Percentiles rank a stretch among this genome's conserved stretches.
Evolutionary conservation across 2,329 filamentous ascomycete species (phyloP).

Genomic region (Microsporum audouinii): DNA sequence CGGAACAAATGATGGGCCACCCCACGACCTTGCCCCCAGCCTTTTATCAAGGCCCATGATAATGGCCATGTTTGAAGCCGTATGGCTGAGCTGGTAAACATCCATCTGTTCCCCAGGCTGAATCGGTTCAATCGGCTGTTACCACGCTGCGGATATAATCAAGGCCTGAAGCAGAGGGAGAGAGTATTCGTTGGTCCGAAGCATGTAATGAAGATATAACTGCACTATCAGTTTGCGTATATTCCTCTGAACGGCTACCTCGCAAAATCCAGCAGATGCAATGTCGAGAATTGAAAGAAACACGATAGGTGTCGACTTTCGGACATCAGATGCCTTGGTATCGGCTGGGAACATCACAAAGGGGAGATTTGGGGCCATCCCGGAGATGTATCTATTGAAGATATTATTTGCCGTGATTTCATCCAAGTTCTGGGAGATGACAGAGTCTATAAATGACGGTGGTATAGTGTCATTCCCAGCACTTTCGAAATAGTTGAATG

Average conservation of each 20-base stretch:
- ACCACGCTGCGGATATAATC: slow-evolving; percentile 2
- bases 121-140: not conserved
- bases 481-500: not conserved
- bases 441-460: not conserved
- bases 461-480: not conserved
- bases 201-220: slow-evolving; percentile 2
- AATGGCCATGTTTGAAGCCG: slow-evolving; percentile 4
- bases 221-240: slow-evolving; percentile 1
- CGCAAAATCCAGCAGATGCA: not conserved
- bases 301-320: not conserved
- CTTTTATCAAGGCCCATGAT: slow-evolving; percentile 1
- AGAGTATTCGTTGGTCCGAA: not conserved
- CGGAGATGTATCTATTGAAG: not conserved
- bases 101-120: slow-evolving; percentile 3
- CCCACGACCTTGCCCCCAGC: not conserved
- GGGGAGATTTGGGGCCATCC: not conserved
- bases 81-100: slow-evolving; percentile 2
- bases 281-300: not conserved
- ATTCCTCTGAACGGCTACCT: not conserved
- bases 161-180: not conserved
- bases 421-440: not conserved
- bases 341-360: not conserved
- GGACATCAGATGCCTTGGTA: not conserved
- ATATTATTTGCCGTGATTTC: not conserved
- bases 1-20: not conserved